These are phyloP conservation scores for Arabidopsis hybrid DNA, from an alignment of 441 rosid genomes.

Conservation along the genomic window DNA sequence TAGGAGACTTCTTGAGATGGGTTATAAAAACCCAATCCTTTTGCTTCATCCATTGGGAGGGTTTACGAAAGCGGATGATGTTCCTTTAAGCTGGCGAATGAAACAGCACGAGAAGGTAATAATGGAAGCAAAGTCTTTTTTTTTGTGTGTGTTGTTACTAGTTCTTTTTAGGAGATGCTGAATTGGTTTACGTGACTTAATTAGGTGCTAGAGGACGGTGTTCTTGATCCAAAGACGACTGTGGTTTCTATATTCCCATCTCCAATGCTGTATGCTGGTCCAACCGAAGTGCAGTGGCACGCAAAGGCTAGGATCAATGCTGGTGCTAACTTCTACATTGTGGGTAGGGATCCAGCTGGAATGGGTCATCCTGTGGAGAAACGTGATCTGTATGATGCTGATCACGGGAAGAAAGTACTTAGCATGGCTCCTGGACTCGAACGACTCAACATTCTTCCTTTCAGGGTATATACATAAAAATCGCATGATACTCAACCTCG, in stretches of 20 bases:
- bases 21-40: constrained; percentile 83
- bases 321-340: constrained; percentile 93
- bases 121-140: neutral
- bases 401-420: constrained; percentile 88
- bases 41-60: constrained; percentile 92
- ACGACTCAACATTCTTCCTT: constrained; percentile 87
- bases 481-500: neutral
- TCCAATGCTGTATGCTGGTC: constrained; percentile 96
- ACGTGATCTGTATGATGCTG: constrained; percentile 88
- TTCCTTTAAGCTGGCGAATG: constrained; percentile 90
- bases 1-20: constrained; percentile 81
- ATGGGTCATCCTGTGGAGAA: constrained; percentile 94
- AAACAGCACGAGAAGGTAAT: constrained; percentile 88
- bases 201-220: constrained; percentile 91
- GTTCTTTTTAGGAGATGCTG: constrained; percentile 15
- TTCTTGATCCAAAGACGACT: constrained; percentile 92
- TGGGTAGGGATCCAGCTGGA: constrained; percentile 95
- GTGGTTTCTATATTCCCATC: constrained; percentile 94
- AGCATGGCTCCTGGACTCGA: constrained; percentile 94
- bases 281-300: constrained; percentile 98
- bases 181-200: neutral
- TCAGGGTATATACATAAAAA: constrained; percentile 56
- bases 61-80: constrained; percentile 91
- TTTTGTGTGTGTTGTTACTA: neutral
- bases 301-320: constrained; percentile 95